phyloP scores from a whole-genome alignment of 2,329 filamentous ascomycete species.

The Fusarium odoratissimum region DNA sequence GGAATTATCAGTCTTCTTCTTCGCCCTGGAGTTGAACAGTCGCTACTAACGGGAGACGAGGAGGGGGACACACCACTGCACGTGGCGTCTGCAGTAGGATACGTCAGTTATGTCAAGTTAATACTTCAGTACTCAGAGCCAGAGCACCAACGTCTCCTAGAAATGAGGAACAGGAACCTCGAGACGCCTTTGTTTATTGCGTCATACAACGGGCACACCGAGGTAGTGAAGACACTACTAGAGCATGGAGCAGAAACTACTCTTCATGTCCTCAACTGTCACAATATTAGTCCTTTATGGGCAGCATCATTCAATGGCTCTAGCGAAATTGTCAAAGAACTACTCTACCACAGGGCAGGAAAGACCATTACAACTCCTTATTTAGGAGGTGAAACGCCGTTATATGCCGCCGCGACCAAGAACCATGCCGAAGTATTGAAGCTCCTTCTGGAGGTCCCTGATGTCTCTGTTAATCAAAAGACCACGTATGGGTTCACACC shows the following conservation, averaged over 20 bases:
- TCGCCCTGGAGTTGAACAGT: rapidly evolving
- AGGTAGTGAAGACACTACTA: rapidly evolving
- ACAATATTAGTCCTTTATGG: rapidly evolving
- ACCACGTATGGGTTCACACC: rapidly evolving
- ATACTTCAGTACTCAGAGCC: neutral
- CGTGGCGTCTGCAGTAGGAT: rapidly evolving
- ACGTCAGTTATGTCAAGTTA: neutral
- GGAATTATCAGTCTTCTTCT: rapidly evolving
- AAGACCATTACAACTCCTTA: rapidly evolving
- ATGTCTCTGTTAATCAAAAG: rapidly evolving
- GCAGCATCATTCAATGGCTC: rapidly evolving
- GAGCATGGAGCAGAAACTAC: rapidly evolving
- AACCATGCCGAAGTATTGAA: rapidly evolving
- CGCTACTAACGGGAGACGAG: rapidly evolving
- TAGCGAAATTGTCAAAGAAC: rapidly evolving
- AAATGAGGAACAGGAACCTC: rapidly evolving
- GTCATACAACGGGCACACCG: rapidly evolving
- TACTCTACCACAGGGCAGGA: rapidly evolving
- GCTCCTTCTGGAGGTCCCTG: rapidly evolving
- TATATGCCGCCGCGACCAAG: rapidly evolving
- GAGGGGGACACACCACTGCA: rapidly evolving
- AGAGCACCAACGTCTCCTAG: rapidly evolving
- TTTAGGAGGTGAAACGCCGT: rapidly evolving
- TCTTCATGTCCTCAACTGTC: rapidly evolving
- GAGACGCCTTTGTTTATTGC: neutral